Conservation (phyloP, 495 filamentous ascomycete genomes). For the Neurospora sp. region DNA sequence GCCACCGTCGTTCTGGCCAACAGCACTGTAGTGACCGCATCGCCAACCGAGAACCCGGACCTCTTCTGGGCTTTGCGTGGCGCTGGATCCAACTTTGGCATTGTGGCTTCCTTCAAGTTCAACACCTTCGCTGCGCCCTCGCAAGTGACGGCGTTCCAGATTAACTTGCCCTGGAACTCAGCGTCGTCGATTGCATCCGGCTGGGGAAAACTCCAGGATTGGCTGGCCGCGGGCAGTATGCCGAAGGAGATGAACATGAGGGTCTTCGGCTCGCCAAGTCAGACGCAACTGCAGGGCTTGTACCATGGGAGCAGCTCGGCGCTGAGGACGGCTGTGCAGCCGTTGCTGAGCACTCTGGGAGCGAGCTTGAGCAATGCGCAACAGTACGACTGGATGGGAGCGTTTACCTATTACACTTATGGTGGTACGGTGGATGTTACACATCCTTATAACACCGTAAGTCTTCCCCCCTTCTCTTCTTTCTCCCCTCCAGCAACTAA, state of each 20-base stretch:
- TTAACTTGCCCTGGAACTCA: conserved; percentile 29
- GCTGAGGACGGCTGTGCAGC: conserved; percentile 26
- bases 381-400: conserved; percentile 33
- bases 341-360: conserved; percentile 27
- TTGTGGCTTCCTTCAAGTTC: conserved; percentile 32
- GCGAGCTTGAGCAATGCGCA: conserved; percentile 22
- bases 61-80: conserved; percentile 37
- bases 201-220: conserved; percentile 26
- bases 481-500: neutral
- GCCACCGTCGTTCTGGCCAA: conserved; percentile 36
- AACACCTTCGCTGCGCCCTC: conserved; percentile 36
- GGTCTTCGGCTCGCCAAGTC: conserved; percentile 27
- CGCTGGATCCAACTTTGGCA: conserved; percentile 33
- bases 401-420: conserved; percentile 32
- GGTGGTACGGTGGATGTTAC: conserved; percentile 29
- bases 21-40: conserved; percentile 26
- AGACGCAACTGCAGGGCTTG: conserved; percentile 33
- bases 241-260: conserved; percentile 37
- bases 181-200: conserved; percentile 21
- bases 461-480: neutral
- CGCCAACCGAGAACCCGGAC: conserved; percentile 31
- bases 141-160: conserved; percentile 30
- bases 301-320: conserved; percentile 28
- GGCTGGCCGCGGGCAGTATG: conserved; percentile 21
- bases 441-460: conserved; percentile 31